Conservation (phyloP, 2,329 filamentous ascomycete species). For the Polychaeton citri region DNA sequence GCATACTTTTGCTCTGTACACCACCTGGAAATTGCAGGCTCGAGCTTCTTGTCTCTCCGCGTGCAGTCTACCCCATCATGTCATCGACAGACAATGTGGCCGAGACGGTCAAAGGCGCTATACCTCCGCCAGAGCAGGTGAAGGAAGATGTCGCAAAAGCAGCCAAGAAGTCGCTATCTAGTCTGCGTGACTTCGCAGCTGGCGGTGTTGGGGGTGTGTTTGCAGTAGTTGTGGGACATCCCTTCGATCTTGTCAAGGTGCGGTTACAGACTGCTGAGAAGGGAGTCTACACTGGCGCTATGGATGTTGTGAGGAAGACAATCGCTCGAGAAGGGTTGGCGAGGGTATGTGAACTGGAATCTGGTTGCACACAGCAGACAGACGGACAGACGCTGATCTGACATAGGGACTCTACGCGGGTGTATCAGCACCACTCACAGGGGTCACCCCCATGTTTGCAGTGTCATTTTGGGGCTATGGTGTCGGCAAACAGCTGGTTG, state of each 20-base stretch:
- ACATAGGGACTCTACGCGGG: slow-evolving; percentile 83
- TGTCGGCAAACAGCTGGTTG: slow-evolving; percentile 80
- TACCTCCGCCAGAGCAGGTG: not conserved
- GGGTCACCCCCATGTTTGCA: slow-evolving; percentile 94
- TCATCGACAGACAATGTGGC: not conserved
- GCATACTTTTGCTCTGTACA: no score
- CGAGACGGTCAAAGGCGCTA: not conserved
- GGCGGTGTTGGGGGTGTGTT: slow-evolving; percentile 90
- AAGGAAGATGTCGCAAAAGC: slow-evolving; percentile 34
- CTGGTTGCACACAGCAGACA: no score
- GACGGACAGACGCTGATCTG: slow-evolving; percentile 1
- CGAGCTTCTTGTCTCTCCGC: no score
- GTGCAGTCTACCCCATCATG: no score
- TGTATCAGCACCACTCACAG: slow-evolving; percentile 84
- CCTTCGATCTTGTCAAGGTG: slow-evolving; percentile 96
- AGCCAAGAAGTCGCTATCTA: slow-evolving; percentile 43
- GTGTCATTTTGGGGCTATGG: slow-evolving; percentile 63
- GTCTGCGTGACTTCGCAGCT: slow-evolving; percentile 69
- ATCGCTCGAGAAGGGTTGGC: slow-evolving; percentile 72
- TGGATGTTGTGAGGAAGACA: slow-evolving; percentile 85
- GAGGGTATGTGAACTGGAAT: slow-evolving; percentile 36
- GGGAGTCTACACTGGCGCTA: slow-evolving; percentile 77
- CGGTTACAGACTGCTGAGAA: slow-evolving; percentile 90
- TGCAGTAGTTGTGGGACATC: slow-evolving; percentile 84
- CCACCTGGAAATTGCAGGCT: no score